Base-by-base conservation (phyloP, 2,329 filamentous ascomycete species). In the Pseudogymnoascus sp. region DNA sequence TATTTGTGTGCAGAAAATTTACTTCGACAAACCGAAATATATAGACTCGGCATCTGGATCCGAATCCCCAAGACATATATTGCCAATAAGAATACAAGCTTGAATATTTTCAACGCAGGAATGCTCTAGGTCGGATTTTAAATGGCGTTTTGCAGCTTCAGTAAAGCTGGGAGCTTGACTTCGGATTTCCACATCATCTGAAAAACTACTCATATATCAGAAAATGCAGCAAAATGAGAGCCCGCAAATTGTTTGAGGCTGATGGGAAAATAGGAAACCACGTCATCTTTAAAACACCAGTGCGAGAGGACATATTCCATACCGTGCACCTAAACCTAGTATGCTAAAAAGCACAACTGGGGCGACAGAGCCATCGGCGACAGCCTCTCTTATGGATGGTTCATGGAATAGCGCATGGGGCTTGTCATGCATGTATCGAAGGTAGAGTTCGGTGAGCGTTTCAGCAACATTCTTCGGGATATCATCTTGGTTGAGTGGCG, bases 51-150 rank as follows among this genome's bases (percentile, higher is more conserved):
- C 67, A 7, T 62, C 64, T 7, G 69, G 62, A 14, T 73, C 65
- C 16, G 65, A 64, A 21, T 73, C 64, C 8, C 69, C 70, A 14
- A 66, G 69, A 60, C 66, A 69, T 23, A 68, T 31, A 56, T 69
- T 75, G 2, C 68, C 73, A 7, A 75, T 42, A 11, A 75, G 64
- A n/a, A 75, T 72, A 63, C 70, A 71, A 10, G 73, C 66, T 60
- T 75, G 73, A 12, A 75, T 69, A 44, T 70, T 73, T n/a, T 69
- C 69, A 2, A 75, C 40, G 46, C 67, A 64, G 44, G 70, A 65
- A 34, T 67, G 63, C 44, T 70, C 70, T 6, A 72, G 56, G 36
- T 69, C 62, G 21, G 63, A 64, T 25, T 66, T 60, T 2, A 72
- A 60, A 11, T 68, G 53, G 10, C 61, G 25, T 44, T 72, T 72